Base-by-base conservation (phyloP, 805 yeast species). In the Grigorovia transvaalensis region DNA sequence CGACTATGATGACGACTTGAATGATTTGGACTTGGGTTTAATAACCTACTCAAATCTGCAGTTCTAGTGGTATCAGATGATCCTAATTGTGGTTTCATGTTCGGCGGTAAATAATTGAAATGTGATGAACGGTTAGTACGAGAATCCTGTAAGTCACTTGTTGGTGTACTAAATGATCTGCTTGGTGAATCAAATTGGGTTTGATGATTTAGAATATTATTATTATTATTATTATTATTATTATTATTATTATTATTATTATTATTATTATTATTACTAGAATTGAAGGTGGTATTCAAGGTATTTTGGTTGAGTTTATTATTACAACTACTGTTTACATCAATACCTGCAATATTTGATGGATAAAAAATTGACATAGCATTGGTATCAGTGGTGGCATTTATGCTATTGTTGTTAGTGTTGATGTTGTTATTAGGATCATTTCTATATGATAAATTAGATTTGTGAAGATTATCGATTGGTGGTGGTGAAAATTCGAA, bases 81-180 rank as follows among this genome's bases (percentile, higher is more conserved):
- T 20, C 74, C 82, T 45, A 85, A 66, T 57, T 80, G 83, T 0
- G 91, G 93, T 48, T 80, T 84, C 54, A 81, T 84, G 6, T 85
- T 79, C 1, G 89, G 84, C 13, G 90, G 88, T 27, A 85, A 67
- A 59, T 82, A 84, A 63, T 84, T 84, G 71, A 85, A 85, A 69
- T 85, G 93, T 48, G 82, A 82, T 53, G 72, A 78, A 61, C 90
- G 68, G 46, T 77, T 74, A 2, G 81, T 68, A 40, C 77, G 79
- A 4, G 80, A 68, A 50, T 80, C 84, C n/a, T 60, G 61, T 15
- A 62, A 13, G 13, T 63, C 70, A 44, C 57, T 58, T 20, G 59
- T 50, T 20, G 61, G 62, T 17, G 60, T 56, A 42, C 58, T 55
- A 29, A 52, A 54, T 2, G 66, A 56, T 8, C 60, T 60, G 17